Base-by-base conservation (phyloP, 2,329 filamentous ascomycete species). In the Epichloe typhina region DNA sequence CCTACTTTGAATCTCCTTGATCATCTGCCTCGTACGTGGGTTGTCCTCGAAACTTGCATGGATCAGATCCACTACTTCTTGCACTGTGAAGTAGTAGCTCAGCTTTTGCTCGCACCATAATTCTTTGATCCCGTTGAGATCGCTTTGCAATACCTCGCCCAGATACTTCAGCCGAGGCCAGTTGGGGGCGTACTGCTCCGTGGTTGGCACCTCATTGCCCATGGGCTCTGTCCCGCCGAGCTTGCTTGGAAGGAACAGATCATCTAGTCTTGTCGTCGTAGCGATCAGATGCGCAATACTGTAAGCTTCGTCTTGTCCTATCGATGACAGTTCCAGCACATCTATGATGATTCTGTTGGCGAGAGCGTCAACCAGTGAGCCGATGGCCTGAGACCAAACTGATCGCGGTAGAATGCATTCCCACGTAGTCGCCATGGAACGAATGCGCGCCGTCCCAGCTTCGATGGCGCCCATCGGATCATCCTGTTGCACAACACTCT, bases 41-140 rank as follows among this genome's bases (percentile, higher is more conserved):
- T 83, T 84, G 58, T 79, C 75, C 64, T 82, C 80, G 58, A 84
- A 84, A 61, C 80, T 83, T 19, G 80, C 70, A 47, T 74, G 70
- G 44, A 84, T 76, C 57, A 84, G 61, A 54, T 84, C 80, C 36
- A 83, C 64, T 13, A 83, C 77, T 66, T 84, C 80, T 4, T 74
- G 73, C 7, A 69, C 72, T 0, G 75, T 71, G 57, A 83, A 84
- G 62, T 83, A 81, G 38, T 83, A 61, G 55, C 79, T 82, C 41
- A 84, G 67, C 62, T 83, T 80, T 63, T 79, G 80, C 55, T 84
- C 80, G 58, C 76, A 72, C 81, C 81, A 84, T 38, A 84, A 63
- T 55, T 71, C 83, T 52, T 71, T 72, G 51, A 84, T 76, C 54
- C 84, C 81, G 54, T 75, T 76, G 49, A 84, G 67, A 58, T 84